Conservation (phyloP, 768 basidiomycete genomes). For the Rhodotorula graminis region DNA sequence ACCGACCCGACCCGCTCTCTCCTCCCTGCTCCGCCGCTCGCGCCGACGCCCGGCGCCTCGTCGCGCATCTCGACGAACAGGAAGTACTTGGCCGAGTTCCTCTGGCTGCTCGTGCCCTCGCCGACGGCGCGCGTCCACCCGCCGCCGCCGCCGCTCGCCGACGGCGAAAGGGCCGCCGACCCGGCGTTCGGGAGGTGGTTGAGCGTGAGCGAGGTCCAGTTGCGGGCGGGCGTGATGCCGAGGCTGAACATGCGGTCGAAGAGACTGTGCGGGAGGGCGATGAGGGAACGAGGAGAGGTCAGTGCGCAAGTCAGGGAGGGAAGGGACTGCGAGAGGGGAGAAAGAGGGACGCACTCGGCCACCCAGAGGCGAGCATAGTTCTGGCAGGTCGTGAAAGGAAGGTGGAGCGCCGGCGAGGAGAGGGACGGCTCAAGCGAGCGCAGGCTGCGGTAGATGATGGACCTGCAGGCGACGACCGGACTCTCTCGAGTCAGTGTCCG, state of each 20-base stretch:
- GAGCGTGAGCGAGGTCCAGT: constrained; percentile 20
- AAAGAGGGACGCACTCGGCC: constrained; percentile 77
- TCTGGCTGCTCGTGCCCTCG: background rate
- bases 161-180: background rate
- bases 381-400: constrained; percentile 83
- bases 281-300: background rate
- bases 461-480: constrained; percentile 50
- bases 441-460: constrained; percentile 90
- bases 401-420: constrained; percentile 76
- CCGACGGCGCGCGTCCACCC: background rate
- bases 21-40: background rate
- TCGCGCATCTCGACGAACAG: constrained; percentile 14
- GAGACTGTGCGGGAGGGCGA: background rate
- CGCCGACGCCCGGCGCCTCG: background rate
- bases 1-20: background rate
- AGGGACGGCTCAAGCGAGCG: constrained; percentile 71
- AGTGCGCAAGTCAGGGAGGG: no score
- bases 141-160: background rate
- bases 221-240: constrained; percentile 9
- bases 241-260: constrained; percentile 26
- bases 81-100: constrained; percentile 14
- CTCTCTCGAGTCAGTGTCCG: no score
- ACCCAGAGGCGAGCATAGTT: constrained; percentile 82
- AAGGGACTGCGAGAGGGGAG: constrained; percentile 50
- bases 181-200: background rate